Percentiles rank a stretch among this genome's conserved stretches.
Conservation (phyloP, 73 alveolate genomes). For the Paramecium primaurelia region DNA sequence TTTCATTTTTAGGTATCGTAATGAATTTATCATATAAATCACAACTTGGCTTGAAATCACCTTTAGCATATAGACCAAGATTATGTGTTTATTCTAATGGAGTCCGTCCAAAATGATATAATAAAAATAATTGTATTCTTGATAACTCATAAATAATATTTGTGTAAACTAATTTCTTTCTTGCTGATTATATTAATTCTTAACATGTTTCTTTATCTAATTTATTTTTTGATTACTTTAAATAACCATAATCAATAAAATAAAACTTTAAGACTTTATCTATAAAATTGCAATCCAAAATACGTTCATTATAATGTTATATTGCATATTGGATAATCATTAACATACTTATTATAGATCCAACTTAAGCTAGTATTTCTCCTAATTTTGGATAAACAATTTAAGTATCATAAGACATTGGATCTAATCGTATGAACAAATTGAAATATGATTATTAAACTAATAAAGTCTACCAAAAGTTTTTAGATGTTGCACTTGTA, state of each 20-base stretch:
- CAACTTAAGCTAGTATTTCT: conserved; percentile 8
- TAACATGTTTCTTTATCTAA: not conserved
- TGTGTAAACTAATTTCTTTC: not conserved
- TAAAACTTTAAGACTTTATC: not conserved
- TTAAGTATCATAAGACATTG: not conserved
- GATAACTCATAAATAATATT: not conserved
- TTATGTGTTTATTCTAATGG: not conserved
- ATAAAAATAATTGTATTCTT: not conserved
- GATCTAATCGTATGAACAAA: not conserved
- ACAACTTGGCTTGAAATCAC: not conserved
- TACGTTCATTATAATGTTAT: not conserved
- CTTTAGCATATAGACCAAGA: not conserved
- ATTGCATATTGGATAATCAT: not conserved
- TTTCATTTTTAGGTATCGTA: not conserved
- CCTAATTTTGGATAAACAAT: conserved; percentile 1
- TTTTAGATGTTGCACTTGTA: not conserved
- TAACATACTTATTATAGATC: not conserved
- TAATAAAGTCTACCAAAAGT: not conserved
- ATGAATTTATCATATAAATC: not conserved
- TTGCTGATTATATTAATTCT: not conserved
- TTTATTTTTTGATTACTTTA: not conserved
- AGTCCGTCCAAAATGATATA: not conserved
- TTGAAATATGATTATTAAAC: not conserved
- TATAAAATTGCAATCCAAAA: not conserved
- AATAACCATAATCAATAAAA: not conserved